Percentiles rank a stretch among this genome's conserved stretches.
phyloP scores from a whole-genome alignment of 148 eudicot species.

The Nyssa sinensis region DNA sequence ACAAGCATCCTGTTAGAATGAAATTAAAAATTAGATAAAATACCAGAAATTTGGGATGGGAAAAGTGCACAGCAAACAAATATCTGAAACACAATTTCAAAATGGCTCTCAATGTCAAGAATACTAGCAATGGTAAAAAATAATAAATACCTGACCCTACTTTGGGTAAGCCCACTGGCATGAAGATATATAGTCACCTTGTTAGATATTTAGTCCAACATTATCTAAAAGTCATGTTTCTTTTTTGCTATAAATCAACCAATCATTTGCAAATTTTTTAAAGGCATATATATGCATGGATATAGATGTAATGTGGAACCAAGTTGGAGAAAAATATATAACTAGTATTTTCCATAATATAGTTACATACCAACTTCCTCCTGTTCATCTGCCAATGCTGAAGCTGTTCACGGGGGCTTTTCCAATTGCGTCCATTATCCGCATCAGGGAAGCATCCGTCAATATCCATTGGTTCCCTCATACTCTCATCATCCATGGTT shows the following conservation, averaged over 20 bases:
- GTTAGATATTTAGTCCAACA: not conserved
- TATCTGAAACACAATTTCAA: not conserved
- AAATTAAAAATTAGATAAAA: no score
- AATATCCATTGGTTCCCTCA: conserved; percentile 83
- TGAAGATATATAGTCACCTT: not conserved
- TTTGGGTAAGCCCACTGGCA: not conserved
- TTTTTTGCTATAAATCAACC: not conserved
- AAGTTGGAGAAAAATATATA: not conserved
- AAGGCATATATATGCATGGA: not conserved
- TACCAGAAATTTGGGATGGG: not conserved
- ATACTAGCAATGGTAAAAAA: not conserved
- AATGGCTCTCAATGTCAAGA: not conserved
- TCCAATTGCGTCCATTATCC: conserved; percentile 68
- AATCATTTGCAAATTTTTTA: not conserved
- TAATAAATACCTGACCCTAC: not conserved
- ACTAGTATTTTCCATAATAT: not conserved
- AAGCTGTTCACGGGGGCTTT: conserved; percentile 91
- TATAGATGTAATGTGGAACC: not conserved
- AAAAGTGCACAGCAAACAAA: not conserved
- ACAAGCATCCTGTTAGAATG: not conserved
- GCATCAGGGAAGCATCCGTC: conserved; percentile 76
- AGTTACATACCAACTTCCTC: conserved; percentile 71
- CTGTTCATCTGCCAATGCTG: conserved; percentile 99
- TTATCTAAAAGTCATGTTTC: not conserved
- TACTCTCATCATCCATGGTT: conserved; percentile 61